These are phyloP conservation scores for Aspergillus pseudonomiae DNA, from an alignment of 2,329 filamentous ascomycete species.

Conservation along the genomic window DNA sequence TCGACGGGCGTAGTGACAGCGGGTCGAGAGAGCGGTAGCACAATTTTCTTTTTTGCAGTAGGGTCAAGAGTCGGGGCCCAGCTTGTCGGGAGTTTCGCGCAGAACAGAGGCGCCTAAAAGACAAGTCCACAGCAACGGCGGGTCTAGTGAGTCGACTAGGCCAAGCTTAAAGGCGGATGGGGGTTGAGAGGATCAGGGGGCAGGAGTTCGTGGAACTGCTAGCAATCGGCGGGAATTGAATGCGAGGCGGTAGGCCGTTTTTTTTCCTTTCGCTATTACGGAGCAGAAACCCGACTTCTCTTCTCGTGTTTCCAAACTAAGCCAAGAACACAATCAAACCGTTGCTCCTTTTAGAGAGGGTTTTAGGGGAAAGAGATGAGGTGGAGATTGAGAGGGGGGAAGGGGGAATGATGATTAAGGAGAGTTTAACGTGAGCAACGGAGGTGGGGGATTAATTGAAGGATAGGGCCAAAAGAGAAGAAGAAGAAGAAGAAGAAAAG, in stretches of 20 bases:
- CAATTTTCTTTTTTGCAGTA: conserved; percentile 31
- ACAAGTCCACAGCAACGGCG: conserved; percentile 31
- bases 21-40: conserved; percentile 27
- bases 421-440: conserved; percentile 1
- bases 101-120: conserved; percentile 26
- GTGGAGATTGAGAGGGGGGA: conserved; percentile 7
- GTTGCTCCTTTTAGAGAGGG: background rate
- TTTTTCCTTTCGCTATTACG: background rate
- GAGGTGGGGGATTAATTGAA: conserved; percentile 3
- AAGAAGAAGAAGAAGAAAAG: background rate
- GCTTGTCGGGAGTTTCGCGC: conserved; percentile 30
- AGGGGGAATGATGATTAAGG: conserved; percentile 12
- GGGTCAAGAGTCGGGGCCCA: conserved; percentile 32
- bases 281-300: background rate
- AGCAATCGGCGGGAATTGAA: conserved; percentile 18
- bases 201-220: conserved; percentile 24
- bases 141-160: conserved; percentile 28
- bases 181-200: conserved; percentile 22
- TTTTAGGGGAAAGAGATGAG: background rate
- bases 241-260: conserved; percentile 6
- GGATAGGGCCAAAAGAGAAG: background rate
- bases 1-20: conserved; percentile 22
- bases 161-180: conserved; percentile 32
- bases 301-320: conserved; percentile 2
- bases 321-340: background rate